Evolutionary conservation across 2,329 filamentous ascomycete species (phyloP), one percentile per base, ranked within the genome.

Genomic region (Penicillium hesseltinei): DNA sequence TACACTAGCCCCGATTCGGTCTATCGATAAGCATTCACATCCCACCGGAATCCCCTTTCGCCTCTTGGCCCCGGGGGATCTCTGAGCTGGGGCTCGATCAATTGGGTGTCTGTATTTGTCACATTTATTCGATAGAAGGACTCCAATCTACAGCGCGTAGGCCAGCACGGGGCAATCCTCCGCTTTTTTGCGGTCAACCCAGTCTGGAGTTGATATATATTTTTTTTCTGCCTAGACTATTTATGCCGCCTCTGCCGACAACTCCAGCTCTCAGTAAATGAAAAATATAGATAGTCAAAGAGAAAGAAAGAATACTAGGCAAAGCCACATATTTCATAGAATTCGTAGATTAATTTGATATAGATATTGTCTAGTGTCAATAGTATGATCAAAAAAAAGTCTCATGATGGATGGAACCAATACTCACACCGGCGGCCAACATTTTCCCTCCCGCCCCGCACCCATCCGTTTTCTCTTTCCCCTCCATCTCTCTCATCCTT

Each of bases 391-490:
- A 55, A 56, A 45, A 53, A 61, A 60, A 62, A 57, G 62, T 60
- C 58, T 60, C 61, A 61, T 15, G 31, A 33, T 15, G 45, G 46
- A 51, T 42, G 25, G 15, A 54, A 56, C 64, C 63, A 63, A 40
- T 49, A 62, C 47, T 51, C 58, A 53, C 56, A 60, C 62, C 65
- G 69, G 69, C 69, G 66, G 65, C 67, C 71, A 71, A 69, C 68
- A 73, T 73, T 73, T 73, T 73, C 67, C 67, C 62, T 68, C 65
- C 70, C 67, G 64, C 62, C 63, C 59, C 62, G 62, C 63, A 64
- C 54, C 56, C 56, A 61, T 59, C 54, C 60, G 62, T 63, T 63
- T 64, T 63, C 62, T 56, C 52, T 60, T 59, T 54, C 62, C 65
- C 61, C 52, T 55, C 53, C 53, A 51, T 25, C 46, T 55, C 51